Percentiles rank a stretch among this genome's conserved stretches.
Evolutionary conservation across 2,329 filamentous ascomycete genomes (phyloP).

Genomic region (Aspergillus eucalypticola): DNA sequence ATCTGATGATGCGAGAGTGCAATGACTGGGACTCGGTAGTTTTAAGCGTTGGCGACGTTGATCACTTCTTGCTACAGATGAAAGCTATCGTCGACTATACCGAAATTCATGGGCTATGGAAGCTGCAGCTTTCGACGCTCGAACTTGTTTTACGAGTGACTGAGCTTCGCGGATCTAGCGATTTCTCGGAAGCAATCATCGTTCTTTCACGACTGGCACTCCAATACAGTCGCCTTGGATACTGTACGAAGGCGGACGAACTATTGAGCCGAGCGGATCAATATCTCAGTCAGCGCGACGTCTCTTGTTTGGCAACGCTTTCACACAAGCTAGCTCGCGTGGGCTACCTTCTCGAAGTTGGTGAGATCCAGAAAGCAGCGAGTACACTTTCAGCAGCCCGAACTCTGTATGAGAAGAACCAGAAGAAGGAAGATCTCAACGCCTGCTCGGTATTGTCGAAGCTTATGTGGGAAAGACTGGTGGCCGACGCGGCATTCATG

Average conservation of each 20-base stretch:
- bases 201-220: conserved; percentile 51
- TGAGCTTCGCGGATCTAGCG: conserved; percentile 45
- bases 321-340: conserved; percentile 70
- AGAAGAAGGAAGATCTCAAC: conserved; percentile 31
- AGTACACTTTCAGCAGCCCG: conserved; percentile 34
- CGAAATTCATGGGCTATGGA: conserved; percentile 58
- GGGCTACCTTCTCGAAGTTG: conserved; percentile 71
- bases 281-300: conserved; percentile 43
- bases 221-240: conserved; percentile 61
- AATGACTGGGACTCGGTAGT: conserved; percentile 45
- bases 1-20: conserved; percentile 47
- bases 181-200: conserved; percentile 43
- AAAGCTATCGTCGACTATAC: conserved; percentile 58
- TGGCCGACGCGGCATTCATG: conserved; percentile 63
- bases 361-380: conserved; percentile 62
- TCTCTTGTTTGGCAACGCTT: conserved; percentile 50
- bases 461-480: conserved; percentile 52
- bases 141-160: conserved; percentile 51
- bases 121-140: conserved; percentile 51
- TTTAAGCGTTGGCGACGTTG: conserved; percentile 52
- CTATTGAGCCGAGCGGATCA: conserved; percentile 61
- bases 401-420: conserved; percentile 34
- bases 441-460: conserved; percentile 42
- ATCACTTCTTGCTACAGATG: conserved; percentile 53
- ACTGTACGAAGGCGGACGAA: conserved; percentile 59